Percentiles rank a stretch among this genome's conserved stretches.
Conservation (phyloP, 2,329 filamentous ascomycete genomes). For the Ophiostoma sp. region DNA sequence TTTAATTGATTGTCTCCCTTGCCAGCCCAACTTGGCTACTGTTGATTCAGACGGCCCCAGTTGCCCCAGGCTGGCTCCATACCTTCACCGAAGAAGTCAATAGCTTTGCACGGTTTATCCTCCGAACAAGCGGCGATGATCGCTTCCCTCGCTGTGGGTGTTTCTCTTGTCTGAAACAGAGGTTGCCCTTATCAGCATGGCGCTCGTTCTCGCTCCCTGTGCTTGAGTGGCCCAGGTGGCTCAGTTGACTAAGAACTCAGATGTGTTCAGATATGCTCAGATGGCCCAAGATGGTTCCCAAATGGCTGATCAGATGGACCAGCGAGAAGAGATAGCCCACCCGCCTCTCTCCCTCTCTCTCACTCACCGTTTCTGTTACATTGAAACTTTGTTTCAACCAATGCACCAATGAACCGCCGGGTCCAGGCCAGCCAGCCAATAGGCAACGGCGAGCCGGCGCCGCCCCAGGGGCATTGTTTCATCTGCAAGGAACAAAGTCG, state of each 20-base stretch:
- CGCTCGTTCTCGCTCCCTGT: constrained; percentile 2
- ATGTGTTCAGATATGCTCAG: neutral
- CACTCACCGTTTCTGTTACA: neutral
- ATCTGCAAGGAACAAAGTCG: constrained; percentile 19
- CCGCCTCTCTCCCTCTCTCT: neutral
- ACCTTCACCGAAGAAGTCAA: neutral
- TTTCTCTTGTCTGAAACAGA: constrained; percentile 19
- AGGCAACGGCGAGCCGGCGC: neutral
- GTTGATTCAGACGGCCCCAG: neutral
- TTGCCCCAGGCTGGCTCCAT: neutral
- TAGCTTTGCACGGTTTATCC: neutral
- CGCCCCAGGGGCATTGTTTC: constrained; percentile 20
- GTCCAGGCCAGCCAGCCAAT: constrained; percentile 17
- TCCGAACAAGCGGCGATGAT: constrained; percentile 14
- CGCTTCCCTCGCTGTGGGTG: constrained; percentile 4
- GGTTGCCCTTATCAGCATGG: neutral
- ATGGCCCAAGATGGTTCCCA: neutral
- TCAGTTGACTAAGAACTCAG: neutral
- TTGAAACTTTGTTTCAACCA: constrained; percentile 24
- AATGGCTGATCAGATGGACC: neutral
- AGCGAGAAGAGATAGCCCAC: neutral
- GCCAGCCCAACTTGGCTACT: neutral
- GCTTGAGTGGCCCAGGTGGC: neutral
- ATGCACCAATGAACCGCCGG: neutral
- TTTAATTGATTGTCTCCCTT: neutral